Conservation (phyloP, 352 stramenopile species). For the Peronospora belbahrii region DNA sequence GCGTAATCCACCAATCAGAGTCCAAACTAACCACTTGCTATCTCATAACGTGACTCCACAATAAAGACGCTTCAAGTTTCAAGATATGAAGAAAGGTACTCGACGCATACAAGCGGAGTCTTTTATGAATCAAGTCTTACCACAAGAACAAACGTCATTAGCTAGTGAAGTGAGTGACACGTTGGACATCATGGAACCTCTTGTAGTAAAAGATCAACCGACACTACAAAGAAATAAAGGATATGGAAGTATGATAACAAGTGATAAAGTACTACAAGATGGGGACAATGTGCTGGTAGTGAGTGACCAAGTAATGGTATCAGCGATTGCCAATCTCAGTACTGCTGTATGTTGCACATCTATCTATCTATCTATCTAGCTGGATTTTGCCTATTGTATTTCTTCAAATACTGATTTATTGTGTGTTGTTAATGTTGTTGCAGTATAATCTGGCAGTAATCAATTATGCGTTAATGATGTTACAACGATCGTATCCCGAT, state of each 20-base stretch:
- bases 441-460: conserved; percentile 79
- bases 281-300: conserved; percentile 13
- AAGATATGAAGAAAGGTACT: conserved; percentile 9
- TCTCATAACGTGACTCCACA: no score
- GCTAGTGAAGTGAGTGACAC: conserved; percentile 15
- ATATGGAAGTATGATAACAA: conserved; percentile 20
- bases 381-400: no score
- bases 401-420: neutral
- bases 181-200: conserved; percentile 16
- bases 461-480: conserved; percentile 61
- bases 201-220: conserved; percentile 16
- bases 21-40: neutral
- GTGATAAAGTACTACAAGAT: conserved; percentile 1
- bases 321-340: conserved; percentile 74
- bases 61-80: no score
- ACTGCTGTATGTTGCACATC: conserved; percentile 41
- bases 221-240: neutral
- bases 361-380: no score
- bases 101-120: conserved; percentile 6
- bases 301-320: conserved; percentile 50
- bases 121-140: conserved; percentile 9
- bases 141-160: conserved; percentile 11
- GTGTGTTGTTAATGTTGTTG: neutral
- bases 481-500: conserved; percentile 40
- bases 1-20: neutral